Conservation (phyloP, 2,329 filamentous ascomycete genomes). For the Cladosporium sp. region DNA sequence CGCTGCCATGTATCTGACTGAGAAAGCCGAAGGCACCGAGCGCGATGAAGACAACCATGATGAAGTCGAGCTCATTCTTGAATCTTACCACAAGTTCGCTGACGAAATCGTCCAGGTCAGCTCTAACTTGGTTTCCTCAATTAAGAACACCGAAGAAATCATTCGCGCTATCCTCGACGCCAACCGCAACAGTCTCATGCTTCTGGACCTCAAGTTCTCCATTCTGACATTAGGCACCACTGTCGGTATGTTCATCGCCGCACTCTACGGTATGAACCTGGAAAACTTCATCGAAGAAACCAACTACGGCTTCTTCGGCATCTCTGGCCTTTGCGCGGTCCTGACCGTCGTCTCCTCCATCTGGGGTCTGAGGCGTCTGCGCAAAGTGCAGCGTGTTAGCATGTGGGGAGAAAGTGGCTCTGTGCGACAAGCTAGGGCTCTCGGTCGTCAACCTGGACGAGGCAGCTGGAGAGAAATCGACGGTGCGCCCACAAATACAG, state of each 20-base stretch:
- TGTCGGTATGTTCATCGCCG: constrained; percentile 89
- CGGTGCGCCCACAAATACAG: constrained; percentile 6
- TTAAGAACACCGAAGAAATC: constrained; percentile 97
- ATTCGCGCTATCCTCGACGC: constrained; percentile 96
- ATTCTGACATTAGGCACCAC: constrained; percentile 93
- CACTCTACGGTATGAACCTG: constrained; percentile 99
- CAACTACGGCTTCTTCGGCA: constrained; percentile 73
- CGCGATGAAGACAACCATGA: constrained; percentile 83
- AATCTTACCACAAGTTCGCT: constrained; percentile 95
- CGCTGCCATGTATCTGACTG: constrained; percentile 89
- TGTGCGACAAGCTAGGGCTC: constrained; percentile 13
- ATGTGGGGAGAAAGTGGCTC: constrained; percentile 66
- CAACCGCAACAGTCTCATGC: constrained; percentile 96
- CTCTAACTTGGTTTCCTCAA: constrained; percentile 86
- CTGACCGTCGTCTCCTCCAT: constrained; percentile 74
- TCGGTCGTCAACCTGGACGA: constrained; percentile 18
- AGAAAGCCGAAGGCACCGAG: constrained; percentile 70
- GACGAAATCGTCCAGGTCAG: constrained; percentile 97
- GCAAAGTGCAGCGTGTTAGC: constrained; percentile 79
- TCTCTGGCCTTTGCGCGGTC: constrained; percentile 66
- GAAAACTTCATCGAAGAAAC: constrained; percentile 98
- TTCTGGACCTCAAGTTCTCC: constrained; percentile 92
- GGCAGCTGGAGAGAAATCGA: constrained; percentile 29
- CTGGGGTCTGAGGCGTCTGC: constrained; percentile 78
- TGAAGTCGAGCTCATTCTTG: constrained; percentile 92